Base-by-base conservation (phyloP, 345 rosid species). In the Adansonia digitata region DNA sequence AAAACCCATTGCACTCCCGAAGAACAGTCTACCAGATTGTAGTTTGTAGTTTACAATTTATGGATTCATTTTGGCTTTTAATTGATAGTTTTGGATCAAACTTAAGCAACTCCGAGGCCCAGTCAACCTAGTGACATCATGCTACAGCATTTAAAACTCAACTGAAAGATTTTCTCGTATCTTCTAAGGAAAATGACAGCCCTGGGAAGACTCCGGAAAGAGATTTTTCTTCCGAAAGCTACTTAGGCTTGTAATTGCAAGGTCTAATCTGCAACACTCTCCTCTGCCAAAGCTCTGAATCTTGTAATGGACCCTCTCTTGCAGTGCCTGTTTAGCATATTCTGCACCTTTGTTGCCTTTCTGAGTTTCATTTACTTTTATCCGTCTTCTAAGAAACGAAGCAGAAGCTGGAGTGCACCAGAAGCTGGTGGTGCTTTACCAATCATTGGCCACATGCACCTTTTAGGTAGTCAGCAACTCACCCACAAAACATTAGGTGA, bases 391-490 rank as follows among this genome's bases (percentile, higher is more conserved):
- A 74, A 72, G 71, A 59, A 42, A 43, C 68, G 43, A 22, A 45
- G 27, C 22, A 61, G 45, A 5, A 13, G 52, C 34, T 22, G 71
- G 52, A 45, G n/a, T 12, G 82, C 67, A 22, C 86, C 86, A 2
- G 69, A 79, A 60, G 86, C 68, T 0, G 45, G 56, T 5, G 82
- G 88, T 10, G 66, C 82, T 7, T 81, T 82, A 83, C 88, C 85
- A n/a, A 35, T 86, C 18, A 72, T 84, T 9, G 86, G 90, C 7
- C 86, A 82, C 72, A 46, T 79, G 78, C 82, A 76, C 61, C 83
- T 81, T 59, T 59, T 82, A 0, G 73, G 74, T 2, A 67, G 73
- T 46, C 22, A 43, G 24, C 70, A 79, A 20, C 78, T 80, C 39
- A 62, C 40, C 10, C 81, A 78, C 77, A 73, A 69, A 72, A 67